These are phyloP conservation scores for Penicillium crustosum DNA, from an alignment of 2,329 filamentous ascomycete species.

Conservation along the genomic window DNA sequence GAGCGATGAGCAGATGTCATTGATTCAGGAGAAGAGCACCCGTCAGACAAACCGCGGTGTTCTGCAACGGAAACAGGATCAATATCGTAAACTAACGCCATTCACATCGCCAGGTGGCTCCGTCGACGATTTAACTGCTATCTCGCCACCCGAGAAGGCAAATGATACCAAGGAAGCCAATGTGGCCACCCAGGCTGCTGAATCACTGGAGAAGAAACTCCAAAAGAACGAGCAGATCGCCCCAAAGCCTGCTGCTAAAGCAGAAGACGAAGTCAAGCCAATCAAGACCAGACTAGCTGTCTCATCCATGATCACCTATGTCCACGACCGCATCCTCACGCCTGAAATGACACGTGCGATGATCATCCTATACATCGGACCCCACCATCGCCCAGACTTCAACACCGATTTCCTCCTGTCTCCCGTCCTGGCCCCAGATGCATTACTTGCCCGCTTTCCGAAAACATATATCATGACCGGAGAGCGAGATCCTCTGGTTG, in stretches of 20 bases:
- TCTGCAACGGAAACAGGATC: constrained; percentile 78
- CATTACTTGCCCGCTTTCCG: constrained; percentile 79
- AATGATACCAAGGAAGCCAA: constrained; percentile 22
- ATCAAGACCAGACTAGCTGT: constrained; percentile 87
- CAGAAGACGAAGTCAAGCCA: constrained; percentile 44
- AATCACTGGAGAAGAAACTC: constrained; percentile 28
- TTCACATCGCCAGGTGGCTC: constrained; percentile 75
- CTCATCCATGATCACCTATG: constrained; percentile 97
- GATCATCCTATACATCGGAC: constrained; percentile 96
- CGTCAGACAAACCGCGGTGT: constrained; percentile 77
- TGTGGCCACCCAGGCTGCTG: constrained; percentile 24
- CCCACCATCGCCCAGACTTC: constrained; percentile 90
- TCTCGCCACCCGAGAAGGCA: constrained; percentile 19
- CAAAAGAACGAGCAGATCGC: constrained; percentile 36
- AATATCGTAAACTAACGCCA: constrained; percentile 78
- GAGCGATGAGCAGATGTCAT: constrained; percentile 94
- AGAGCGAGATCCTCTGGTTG: constrained; percentile 90
- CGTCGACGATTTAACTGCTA: constrained; percentile 57
- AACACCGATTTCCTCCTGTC: constrained; percentile 86
- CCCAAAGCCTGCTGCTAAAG: constrained; percentile 36
- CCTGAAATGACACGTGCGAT: constrained; percentile 99
- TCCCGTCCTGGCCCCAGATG: constrained; percentile 83
- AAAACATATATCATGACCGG: constrained; percentile 94
- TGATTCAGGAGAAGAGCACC: constrained; percentile 80
- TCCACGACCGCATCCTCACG: constrained; percentile 89